A percentile compares a stretch with the other conserved stretches of the same genome.
phyloP scores from a whole-genome alignment of 345 rosid genomes.

The Cardiospermum halicacabum region DNA sequence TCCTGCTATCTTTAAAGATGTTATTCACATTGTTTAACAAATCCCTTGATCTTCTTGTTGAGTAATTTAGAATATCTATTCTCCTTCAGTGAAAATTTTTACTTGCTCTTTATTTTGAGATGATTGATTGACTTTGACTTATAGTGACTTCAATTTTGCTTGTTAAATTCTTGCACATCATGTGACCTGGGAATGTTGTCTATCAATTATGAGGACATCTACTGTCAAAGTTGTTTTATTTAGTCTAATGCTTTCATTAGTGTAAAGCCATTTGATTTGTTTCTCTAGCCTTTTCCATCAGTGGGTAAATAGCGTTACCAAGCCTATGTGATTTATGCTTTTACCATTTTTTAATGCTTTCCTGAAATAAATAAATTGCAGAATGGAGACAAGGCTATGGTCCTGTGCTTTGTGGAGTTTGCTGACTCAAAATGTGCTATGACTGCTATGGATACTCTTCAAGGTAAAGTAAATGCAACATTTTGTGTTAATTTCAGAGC shows the following conservation, averaged over 20 bases:
- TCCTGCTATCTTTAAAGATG: neutral
- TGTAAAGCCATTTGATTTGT: neutral
- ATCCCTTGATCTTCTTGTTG: neutral
- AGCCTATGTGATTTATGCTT: slow-evolving; percentile 1
- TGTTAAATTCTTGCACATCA: neutral
- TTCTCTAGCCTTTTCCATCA: neutral
- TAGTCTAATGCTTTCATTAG: neutral
- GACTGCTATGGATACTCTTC: slow-evolving; percentile 57
- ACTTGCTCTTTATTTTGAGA: neutral
- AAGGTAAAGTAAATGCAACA: slow-evolving; percentile 31
- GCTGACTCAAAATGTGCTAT: slow-evolving; percentile 39
- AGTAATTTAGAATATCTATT: neutral
- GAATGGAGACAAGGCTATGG: slow-evolving; percentile 47
- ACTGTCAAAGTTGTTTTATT: neutral
- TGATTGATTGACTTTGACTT: slow-evolving; percentile 2
- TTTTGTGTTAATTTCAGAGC: neutral
- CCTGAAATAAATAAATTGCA: slow-evolving; percentile 19
- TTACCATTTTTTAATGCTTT: neutral
- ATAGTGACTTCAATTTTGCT: neutral
- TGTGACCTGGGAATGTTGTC: neutral
- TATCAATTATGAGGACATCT: neutral
- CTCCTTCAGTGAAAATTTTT: neutral
- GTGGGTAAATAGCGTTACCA: neutral
- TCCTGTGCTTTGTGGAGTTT: slow-evolving; percentile 59
- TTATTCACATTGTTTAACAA: neutral